Evolutionary conservation across 352 stramenopile species (phyloP), one percentile per base, ranked within the genome.

Genomic region (Saprolegnia diclina): DNA sequence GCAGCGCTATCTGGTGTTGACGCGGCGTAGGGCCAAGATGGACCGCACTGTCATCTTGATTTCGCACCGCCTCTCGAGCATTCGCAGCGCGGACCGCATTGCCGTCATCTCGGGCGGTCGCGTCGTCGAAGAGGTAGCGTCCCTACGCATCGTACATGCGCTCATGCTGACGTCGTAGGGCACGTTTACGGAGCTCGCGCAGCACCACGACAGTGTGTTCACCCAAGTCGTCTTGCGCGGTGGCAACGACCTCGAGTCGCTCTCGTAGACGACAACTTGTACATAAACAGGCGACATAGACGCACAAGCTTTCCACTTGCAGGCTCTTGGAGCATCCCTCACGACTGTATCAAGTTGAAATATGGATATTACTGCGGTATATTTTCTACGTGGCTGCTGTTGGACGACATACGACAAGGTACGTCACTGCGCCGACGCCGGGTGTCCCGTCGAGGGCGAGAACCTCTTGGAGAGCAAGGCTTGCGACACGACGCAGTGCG

Each of bases 11-110:
- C 16, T 14, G 29, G 2, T 54, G 26, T 11, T 40, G 22, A 55
- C 26, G 13, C 11, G n/a, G 16, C 37, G 89, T 72, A 79, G 81
- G 50, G 77, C 83, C 72, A 91, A 94, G 71, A 76, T 80, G 46
- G 82, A 90, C 50, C 83, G 95, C n/a, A 99, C 97, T 0, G 91
- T 97, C 40, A 79, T 99, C 46, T 81, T 99, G 18, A 98, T 99
- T 72, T 97, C 97, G 16, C 97, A 99, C 74, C 85, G 97, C 29
- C 74, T 99, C 37, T 91, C 89, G 52, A 98, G 93, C 18, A 96
- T 98, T 75, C 88, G 92, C 75, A 90, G 88, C 54, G 88, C 89
- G 5, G 92, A 98, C 64, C 78, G 89, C 63, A 97, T 98, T 71
- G 77, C 93, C 71, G 91, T 98, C 6, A 87, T 98, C 52, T 82